Evolutionary conservation across 306 rosid genomes (phyloP).

Genomic region (Quercus berberidifolia): DNA sequence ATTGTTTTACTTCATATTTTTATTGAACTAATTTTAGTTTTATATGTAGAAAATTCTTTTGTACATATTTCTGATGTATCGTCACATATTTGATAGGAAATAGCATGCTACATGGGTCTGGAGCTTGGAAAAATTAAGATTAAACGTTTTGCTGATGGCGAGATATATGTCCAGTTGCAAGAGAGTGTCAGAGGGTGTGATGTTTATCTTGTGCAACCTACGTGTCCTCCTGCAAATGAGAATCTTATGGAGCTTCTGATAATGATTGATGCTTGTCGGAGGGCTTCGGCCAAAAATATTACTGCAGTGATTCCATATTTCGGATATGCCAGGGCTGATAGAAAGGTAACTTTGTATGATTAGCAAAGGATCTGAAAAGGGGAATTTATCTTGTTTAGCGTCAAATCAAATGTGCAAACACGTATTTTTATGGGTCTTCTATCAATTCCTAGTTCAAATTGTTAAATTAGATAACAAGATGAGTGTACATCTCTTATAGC

Average conservation of each 20-base stretch:
- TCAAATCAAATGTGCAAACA: neutral
- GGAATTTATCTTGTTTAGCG: neutral
- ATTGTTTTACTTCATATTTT: neutral
- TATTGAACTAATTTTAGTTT: neutral
- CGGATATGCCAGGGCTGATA: slow-evolving; percentile 97
- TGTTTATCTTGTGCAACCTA: slow-evolving; percentile 91
- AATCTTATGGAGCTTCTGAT: slow-evolving; percentile 93
- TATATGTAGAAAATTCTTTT: neutral
- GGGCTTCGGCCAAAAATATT: slow-evolving; percentile 93
- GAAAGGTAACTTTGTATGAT: slow-evolving; percentile 52
- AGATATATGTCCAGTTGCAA: slow-evolving; percentile 95
- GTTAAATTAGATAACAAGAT: neutral
- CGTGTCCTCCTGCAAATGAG: slow-evolving; percentile 98
- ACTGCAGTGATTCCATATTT: slow-evolving; percentile 95
- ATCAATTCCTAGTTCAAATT: neutral
- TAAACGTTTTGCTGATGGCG: slow-evolving; percentile 95
- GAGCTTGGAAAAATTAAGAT: slow-evolving; percentile 84
- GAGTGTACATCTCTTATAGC: neutral
- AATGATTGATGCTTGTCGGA: slow-evolving; percentile 93
- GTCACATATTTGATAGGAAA: slow-evolving; percentile 49
- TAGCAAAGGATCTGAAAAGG: neutral
- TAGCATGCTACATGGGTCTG: slow-evolving; percentile 93
- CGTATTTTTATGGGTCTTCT: neutral
- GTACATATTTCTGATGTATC: slow-evolving; percentile 4
- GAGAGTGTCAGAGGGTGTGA: slow-evolving; percentile 97